These are phyloP conservation scores for Xylaria arbuscula DNA, from an alignment of 2,329 filamentous ascomycete species.

Conservation along the genomic window DNA sequence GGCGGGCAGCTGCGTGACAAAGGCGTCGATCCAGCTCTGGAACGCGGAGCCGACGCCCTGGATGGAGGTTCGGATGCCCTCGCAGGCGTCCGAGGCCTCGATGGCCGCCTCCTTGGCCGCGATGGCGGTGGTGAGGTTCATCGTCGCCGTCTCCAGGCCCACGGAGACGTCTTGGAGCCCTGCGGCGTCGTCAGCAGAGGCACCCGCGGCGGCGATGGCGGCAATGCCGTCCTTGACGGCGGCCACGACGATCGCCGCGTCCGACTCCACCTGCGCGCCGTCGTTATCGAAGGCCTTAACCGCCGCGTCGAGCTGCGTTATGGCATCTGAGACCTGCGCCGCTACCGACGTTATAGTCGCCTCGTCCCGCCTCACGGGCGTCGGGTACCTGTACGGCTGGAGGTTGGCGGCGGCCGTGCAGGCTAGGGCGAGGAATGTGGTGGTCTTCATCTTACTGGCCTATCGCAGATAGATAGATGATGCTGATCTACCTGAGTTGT, in stretches of 20 bases:
- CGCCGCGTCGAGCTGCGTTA: slow-evolving; percentile 46
- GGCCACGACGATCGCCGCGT: slow-evolving; percentile 42
- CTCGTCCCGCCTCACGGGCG: slow-evolving; percentile 40
- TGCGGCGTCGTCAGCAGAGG: slow-evolving; percentile 34
- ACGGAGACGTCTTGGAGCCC: slow-evolving; percentile 35
- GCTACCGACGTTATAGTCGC: slow-evolving; percentile 42
- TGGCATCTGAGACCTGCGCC: slow-evolving; percentile 41
- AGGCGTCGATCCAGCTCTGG: slow-evolving; percentile 37
- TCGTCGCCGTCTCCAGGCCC: slow-evolving; percentile 26
- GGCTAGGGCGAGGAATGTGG: slow-evolving; percentile 42
- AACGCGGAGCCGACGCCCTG: slow-evolving; percentile 33
- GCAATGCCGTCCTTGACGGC: slow-evolving; percentile 40
- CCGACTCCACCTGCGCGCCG: slow-evolving; percentile 40
- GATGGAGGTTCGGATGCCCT: slow-evolving; percentile 29
- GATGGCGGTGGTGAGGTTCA: slow-evolving; percentile 39
- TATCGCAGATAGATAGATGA: too few relatives aligned
- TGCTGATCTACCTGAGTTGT: too few relatives aligned
- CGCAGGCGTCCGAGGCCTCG: slow-evolving; percentile 41
- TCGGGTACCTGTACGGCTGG: slow-evolving; percentile 32
- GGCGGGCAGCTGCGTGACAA: slow-evolving; percentile 40
- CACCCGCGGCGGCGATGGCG: slow-evolving; percentile 27
- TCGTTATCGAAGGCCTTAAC: slow-evolving; percentile 47
- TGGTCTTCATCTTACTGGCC: slow-evolving; percentile 44
- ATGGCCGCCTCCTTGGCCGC: slow-evolving; percentile 41
- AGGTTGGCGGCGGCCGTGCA: slow-evolving; percentile 42